Conservation (phyloP, 768 basidiomycete species). For the Boletus reticulatus region DNA sequence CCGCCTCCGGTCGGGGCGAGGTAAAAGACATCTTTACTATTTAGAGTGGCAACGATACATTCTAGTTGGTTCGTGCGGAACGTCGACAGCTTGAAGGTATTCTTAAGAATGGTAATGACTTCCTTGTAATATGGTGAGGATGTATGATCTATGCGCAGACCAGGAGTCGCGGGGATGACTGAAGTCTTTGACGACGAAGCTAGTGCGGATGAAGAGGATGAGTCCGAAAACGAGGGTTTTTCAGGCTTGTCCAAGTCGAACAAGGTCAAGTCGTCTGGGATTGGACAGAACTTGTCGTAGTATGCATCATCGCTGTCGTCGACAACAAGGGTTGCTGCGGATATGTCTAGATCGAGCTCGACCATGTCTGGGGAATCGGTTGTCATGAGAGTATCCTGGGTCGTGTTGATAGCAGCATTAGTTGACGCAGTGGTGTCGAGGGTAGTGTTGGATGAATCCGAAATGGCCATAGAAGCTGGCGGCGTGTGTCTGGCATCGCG, state of each 20-base stretch:
- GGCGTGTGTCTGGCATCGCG: conserved; percentile 11
- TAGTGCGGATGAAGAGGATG: conserved; percentile 2
- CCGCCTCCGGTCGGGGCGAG: conserved; percentile 97
- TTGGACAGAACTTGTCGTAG: conserved; percentile 45
- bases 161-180: not conserved
- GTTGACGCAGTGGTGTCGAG: not conserved
- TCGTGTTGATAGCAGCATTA: not conserved
- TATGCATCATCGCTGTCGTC: conserved; percentile 45
- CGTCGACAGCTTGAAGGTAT: conserved; percentile 54
- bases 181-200: conserved; percentile 8
- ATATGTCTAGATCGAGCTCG: conserved; percentile 25
- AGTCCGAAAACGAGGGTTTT: conserved; percentile 1
- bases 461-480: conserved; percentile 12
- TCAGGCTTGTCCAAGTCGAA: conserved; percentile 12
- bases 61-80: conserved; percentile 88
- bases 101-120: conserved; percentile 31
- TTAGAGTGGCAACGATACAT: conserved; percentile 77
- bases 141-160: conserved; percentile 30
- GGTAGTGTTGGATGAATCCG: conserved; percentile 16
- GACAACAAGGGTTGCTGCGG: conserved; percentile 18
- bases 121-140: conserved; percentile 31
- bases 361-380: conserved; percentile 12
- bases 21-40: conserved; percentile 86
- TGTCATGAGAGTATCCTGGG: conserved; percentile 2
- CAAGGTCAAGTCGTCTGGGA: conserved; percentile 17